Evolutionary conservation across 1,139 yeast species (phyloP), one percentile per base, ranked within the genome.

Genomic region (Casaregolazyma lundiana): DNA sequence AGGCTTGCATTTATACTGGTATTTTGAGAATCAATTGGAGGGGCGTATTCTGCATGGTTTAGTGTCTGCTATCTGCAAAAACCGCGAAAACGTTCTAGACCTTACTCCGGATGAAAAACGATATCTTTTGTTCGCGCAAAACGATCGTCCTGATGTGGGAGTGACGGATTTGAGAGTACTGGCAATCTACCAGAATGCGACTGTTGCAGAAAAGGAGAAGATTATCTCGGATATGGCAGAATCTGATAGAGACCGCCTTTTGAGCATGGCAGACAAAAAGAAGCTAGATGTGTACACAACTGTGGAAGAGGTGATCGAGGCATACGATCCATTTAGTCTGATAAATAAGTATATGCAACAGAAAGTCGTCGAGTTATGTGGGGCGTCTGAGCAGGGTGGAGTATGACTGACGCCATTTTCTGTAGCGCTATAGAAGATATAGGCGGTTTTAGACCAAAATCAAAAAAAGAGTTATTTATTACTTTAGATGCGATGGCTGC

Each of bases 1-100:
- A 2, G 42, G 26, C 18, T 29, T 39, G 13, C 29, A 39, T 26
- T 9, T 39, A 18, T 39, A 39, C 19, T 35, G 42, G 8, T 24
- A 29, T 26, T 39, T 29, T 18, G 6, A 9, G 2, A 34, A 38
- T 19, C 4, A 2, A 3, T 18, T 38, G 18, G 20, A 22, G 41
- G 5, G 13, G 6, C 11, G 41, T 8, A 15, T 38, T 6, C 11
- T 38, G 21, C n/a, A n/a, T n/a, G n/a, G n/a, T n/a, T n/a, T n/a
- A n/a, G n/a, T n/a, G n/a, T n/a, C n/a, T n/a, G n/a, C n/a, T n/a
- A n/a, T n/a, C n/a, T n/a, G n/a, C n/a, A 16, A 16, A 21, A 22
- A 38, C 6, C 8, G 24, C 13, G n/a, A 21, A 22, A 38, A 38
- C 16, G 30, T 38, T 9, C 19, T 38, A 20, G 41, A 38, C 18